Conservation (phyloP, 305 asterid genomes). For the Ajuga reptans region DNA sequence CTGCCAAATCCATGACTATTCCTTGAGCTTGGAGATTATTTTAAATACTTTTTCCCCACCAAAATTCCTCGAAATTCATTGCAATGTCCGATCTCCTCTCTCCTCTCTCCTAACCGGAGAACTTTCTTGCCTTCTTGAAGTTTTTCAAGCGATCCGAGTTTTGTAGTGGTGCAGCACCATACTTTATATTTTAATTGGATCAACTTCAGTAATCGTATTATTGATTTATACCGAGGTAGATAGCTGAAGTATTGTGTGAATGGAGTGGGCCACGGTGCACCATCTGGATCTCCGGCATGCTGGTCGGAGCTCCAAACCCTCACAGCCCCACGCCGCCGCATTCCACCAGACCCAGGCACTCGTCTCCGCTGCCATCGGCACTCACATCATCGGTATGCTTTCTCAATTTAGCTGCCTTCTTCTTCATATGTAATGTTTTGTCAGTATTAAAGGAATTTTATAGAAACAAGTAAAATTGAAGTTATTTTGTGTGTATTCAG, state of each 20-base stretch:
- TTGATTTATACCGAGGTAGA: conserved; percentile 1
- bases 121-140: neutral
- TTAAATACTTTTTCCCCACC: neutral
- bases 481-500: conserved; percentile 34
- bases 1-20: neutral
- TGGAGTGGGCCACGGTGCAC: conserved; percentile 98
- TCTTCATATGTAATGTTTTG: neutral
- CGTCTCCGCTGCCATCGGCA: conserved; percentile 74
- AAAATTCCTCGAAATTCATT: neutral
- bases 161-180: neutral
- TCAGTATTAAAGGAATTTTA: neutral
- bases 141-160: conserved; percentile 4
- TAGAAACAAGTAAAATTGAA: neutral
- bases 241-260: conserved; percentile 26
- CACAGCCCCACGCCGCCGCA: conserved; percentile 95
- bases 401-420: neutral
- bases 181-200: conserved; percentile 21
- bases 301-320: conserved; percentile 87
- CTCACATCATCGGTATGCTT: conserved; percentile 59
- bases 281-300: conserved; percentile 98
- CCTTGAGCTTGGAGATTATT: neutral
- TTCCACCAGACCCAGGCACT: conserved; percentile 91
- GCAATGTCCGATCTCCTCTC: neutral
- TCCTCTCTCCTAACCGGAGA: conserved; percentile 7
- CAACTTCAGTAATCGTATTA: conserved; percentile 1